Base-by-base conservation (phyloP, 208 protist genomes). In the Tritrichomonas foetus region DNA sequence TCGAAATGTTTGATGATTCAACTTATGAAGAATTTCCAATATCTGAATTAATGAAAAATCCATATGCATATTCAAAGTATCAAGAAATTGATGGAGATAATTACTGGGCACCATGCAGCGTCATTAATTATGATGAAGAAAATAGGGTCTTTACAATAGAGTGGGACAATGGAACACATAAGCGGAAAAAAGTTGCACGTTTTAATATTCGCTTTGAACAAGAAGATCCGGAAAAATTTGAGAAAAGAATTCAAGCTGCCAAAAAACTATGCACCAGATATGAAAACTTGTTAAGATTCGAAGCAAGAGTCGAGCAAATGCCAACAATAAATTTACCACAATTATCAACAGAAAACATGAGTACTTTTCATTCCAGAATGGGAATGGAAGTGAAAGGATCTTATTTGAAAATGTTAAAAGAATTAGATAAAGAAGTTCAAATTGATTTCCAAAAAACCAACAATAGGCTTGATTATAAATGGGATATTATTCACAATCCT, bases 1-100 rank as follows among this genome's bases (percentile, higher is more conserved):
- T 89, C 1, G 78, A 89, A 89, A 44, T 47, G 14, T 89, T 89
- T 47, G 78, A 89, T 57, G 78, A 89, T 47, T 89, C 78, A 61
- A 89, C 78, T 39, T 89, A 57, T 20, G 78, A 89, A 89, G 47
- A 89, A 89, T 89, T 39, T 16, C 78, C 78, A 3, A 89, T 89
- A 22, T 25, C 33, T 27, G 47, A 89, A n/a, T 33, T 89, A 8
- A 53, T 89, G 47, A 57, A 89, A 61, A 89, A 44, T 47, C 78
- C 78, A 55, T 47, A 53, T 16, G 78, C 78, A 25, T 89, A 53
- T 47, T 89, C 78, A 39, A 25, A 49, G 33, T 89, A 89, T 57
- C 78, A 89, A 89, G 78, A 89, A 39, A 44, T 89, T 20, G 44
- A 89, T 57, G 78, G 78, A 33, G 47, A 89, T 3, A n/a, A 44